Percentiles rank a stretch among this genome's conserved stretches.
Evolutionary conservation across 2,329 filamentous ascomycete genomes (phyloP).

Genomic region (Rasamsonia emersonii): DNA sequence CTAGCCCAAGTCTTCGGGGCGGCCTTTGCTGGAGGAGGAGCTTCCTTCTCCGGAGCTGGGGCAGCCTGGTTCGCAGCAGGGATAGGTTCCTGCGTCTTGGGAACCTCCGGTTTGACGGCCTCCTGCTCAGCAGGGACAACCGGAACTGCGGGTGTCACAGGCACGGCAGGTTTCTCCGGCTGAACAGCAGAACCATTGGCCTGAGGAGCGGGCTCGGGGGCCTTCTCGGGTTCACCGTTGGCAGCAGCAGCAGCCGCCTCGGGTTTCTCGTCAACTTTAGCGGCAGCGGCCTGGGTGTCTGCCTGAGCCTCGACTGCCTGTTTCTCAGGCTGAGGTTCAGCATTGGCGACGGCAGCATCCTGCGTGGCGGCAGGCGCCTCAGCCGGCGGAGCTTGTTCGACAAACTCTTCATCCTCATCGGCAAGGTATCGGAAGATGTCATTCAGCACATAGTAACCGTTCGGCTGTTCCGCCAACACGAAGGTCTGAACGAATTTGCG

Average conservation of each 20-base stretch:
- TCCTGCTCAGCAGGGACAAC: constrained; percentile 32
- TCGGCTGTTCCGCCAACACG: constrained; percentile 89
- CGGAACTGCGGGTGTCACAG: constrained; percentile 14
- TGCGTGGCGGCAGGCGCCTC: constrained; percentile 15
- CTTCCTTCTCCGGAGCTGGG: constrained; percentile 45
- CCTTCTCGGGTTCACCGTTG: constrained; percentile 34
- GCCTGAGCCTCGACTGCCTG: constrained; percentile 27
- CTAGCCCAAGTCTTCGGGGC: constrained; percentile 56
- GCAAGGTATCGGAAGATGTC: constrained; percentile 94
- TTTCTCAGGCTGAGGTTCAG: constrained; percentile 31
- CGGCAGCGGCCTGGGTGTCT: constrained; percentile 35
- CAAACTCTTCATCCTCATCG: constrained; percentile 60
- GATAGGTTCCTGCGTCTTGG: constrained; percentile 52
- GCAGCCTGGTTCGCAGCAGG: constrained; percentile 43
- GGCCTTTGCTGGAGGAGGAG: constrained; percentile 41
- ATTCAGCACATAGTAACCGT: constrained; percentile 96
- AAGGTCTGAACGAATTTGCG: constrained; percentile 98
- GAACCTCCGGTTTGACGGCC: constrained; percentile 49
- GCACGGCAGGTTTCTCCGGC: constrained; percentile 12
- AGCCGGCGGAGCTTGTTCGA: constrained; percentile 25
- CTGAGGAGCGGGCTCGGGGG: constrained; percentile 22
- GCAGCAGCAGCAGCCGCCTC: constrained; percentile 51
- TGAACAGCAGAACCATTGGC: constrained; percentile 23
- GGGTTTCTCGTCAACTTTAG: constrained; percentile 64
- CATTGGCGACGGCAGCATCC: constrained; percentile 24